Conservation (phyloP, 768 basidiomycete species). For the Daedaleopsis sinensis region DNA sequence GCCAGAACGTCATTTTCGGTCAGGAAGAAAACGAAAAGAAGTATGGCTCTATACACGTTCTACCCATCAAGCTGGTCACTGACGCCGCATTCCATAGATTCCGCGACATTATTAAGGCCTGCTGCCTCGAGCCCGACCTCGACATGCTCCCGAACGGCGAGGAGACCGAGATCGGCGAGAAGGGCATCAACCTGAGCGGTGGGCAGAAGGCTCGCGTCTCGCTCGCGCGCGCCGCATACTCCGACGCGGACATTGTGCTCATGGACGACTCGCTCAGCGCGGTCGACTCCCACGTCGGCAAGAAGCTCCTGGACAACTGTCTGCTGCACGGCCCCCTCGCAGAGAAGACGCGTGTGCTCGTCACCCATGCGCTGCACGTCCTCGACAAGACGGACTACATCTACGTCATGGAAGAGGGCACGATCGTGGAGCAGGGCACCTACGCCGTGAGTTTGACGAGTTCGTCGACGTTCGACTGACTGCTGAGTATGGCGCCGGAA, state of each 20-base stretch:
- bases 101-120: constrained; percentile 59
- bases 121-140: constrained; percentile 71
- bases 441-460: constrained; percentile 32
- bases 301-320: constrained; percentile 47
- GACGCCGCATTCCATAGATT: constrained; percentile 44
- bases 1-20: constrained; percentile 78
- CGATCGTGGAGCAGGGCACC: constrained; percentile 52
- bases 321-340: constrained; percentile 33
- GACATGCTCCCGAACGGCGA: constrained; percentile 72
- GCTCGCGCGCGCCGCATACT: constrained; percentile 77
- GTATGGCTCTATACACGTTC: constrained; percentile 28
- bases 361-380: constrained; percentile 91
- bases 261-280: constrained; percentile 84
- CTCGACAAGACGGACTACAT: constrained; percentile 83
- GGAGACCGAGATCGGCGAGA: constrained; percentile 74
- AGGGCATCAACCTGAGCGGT: constrained; percentile 69
- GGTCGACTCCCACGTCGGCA: constrained; percentile 77
- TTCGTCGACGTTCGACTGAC: constrained; percentile 61
- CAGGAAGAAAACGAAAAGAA: constrained; percentile 59
- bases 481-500: constrained; percentile 45
- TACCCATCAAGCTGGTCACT: neutral
- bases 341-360: constrained; percentile 78
- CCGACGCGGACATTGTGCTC: constrained; percentile 69
- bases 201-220: constrained; percentile 65
- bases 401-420: constrained; percentile 61